Percentiles rank a stretch among this genome's conserved stretches.
Conservation (phyloP, 345 rosid species). For the Lepidium africanum region DNA sequence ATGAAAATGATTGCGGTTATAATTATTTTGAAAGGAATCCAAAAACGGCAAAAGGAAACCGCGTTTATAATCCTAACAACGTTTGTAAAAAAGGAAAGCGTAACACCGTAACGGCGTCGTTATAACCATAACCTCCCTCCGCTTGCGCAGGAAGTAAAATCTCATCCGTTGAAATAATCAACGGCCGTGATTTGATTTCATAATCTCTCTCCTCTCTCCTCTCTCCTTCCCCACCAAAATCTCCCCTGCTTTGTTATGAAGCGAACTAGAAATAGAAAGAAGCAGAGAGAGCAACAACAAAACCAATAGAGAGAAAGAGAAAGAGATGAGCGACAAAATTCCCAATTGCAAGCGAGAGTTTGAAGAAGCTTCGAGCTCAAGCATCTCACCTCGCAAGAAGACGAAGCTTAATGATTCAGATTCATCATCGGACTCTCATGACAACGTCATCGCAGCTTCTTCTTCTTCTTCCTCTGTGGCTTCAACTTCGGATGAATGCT, state of each 20-base stretch:
- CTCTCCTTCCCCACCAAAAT: conserved; percentile 1
- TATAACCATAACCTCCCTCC: conserved; percentile 9
- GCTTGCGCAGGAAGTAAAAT: conserved; percentile 22
- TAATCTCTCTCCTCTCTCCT: neutral
- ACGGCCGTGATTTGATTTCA: conserved; percentile 16
- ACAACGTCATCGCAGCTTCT: neutral
- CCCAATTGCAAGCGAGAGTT: conserved; percentile 27
- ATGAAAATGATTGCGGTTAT: conserved; percentile 7
- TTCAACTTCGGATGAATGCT: conserved; percentile 15
- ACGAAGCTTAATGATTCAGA: conserved; percentile 17
- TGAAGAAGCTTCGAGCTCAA: conserved; percentile 34
- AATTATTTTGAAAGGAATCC: conserved; percentile 10
- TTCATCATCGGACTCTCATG: neutral
- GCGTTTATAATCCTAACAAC: conserved; percentile 19
- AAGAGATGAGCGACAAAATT: conserved; percentile 30
- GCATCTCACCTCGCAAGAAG: conserved; percentile 31
- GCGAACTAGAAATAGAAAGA: conserved; percentile 25
- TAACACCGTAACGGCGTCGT: conserved; percentile 26
- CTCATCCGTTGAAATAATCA: conserved; percentile 35
- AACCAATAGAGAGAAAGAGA: neutral
- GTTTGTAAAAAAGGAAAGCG: conserved; percentile 7
- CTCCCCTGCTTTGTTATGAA: conserved; percentile 11
- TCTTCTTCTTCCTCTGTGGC: neutral
- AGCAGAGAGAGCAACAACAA: neutral
- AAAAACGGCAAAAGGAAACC: conserved; percentile 2